A percentile compares a stretch with the other conserved stretches of the same genome.
phyloP scores from a whole-genome alignment of 169 alveolate genomes.

The Theileria annulata region DNA sequence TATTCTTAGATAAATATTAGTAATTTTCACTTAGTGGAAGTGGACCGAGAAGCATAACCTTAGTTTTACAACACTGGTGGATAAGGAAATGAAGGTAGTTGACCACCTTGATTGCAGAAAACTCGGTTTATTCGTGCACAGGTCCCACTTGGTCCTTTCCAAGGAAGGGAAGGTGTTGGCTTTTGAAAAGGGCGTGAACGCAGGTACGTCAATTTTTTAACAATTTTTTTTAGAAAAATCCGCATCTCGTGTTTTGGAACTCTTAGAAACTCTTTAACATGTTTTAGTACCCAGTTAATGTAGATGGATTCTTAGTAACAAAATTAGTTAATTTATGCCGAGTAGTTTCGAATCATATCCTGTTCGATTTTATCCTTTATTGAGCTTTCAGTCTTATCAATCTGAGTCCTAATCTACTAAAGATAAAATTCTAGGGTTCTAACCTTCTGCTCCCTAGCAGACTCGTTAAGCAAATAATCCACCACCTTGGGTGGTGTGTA shows the following conservation, averaged over 20 bases:
- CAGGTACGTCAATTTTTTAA: slow-evolving; percentile 12
- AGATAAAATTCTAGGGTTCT: background rate
- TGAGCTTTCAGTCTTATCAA: slow-evolving; percentile 12
- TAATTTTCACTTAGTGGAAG: slow-evolving; percentile 21
- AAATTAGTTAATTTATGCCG: slow-evolving; percentile 4
- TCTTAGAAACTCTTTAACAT: slow-evolving; percentile 7
- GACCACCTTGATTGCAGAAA: slow-evolving; percentile 62
- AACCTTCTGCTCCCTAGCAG: slow-evolving; percentile 62
- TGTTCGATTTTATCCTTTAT: slow-evolving; percentile 40
- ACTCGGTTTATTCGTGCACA: slow-evolving; percentile 34
- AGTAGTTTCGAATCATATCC: slow-evolving; percentile 49
- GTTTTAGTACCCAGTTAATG: background rate
- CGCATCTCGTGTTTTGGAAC: slow-evolving; percentile 26
- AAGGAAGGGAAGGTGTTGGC: slow-evolving; percentile 63
- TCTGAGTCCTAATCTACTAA: background rate
- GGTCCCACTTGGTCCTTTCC: slow-evolving; percentile 70
- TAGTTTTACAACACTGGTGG: slow-evolving; percentile 61
- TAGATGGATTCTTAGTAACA: background rate
- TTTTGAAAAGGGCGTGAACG: slow-evolving; percentile 71
- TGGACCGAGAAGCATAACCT: slow-evolving; percentile 69
- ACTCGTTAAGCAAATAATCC: slow-evolving; percentile 65
- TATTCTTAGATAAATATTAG: background rate
- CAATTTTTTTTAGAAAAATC: slow-evolving; percentile 11
- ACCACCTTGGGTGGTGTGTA: slow-evolving; percentile 75
- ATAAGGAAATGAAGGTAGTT: slow-evolving; percentile 59